Evolutionary conservation across 2,329 filamentous ascomycete genomes (phyloP).

Genomic region (Beauveria medogensis): DNA sequence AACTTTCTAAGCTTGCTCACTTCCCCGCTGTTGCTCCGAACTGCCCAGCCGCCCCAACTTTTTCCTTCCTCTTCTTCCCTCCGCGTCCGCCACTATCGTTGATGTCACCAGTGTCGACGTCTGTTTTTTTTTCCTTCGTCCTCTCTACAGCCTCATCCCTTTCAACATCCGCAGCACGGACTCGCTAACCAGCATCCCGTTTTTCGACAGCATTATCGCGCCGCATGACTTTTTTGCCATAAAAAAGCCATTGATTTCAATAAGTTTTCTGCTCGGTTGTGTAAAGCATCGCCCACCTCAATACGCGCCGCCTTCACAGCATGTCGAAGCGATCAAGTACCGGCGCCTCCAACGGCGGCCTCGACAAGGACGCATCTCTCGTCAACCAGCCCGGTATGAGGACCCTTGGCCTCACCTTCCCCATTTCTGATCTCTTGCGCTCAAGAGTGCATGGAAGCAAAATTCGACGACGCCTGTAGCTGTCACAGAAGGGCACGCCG

Average conservation of each 20-base stretch:
- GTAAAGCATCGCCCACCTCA: neutral
- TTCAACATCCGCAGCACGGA: neutral
- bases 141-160: neutral
- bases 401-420: too few relatives aligned
- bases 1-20: neutral
- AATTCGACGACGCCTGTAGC: neutral
- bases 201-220: neutral
- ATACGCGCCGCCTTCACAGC: constrained; percentile 14
- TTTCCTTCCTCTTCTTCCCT: neutral
- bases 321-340: constrained; percentile 55
- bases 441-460: too few relatives aligned
- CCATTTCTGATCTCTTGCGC: neutral
- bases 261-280: too few relatives aligned
- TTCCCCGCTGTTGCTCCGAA: neutral
- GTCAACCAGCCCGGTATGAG: constrained; percentile 26
- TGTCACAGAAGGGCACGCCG: neutral
- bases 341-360: constrained; percentile 23
- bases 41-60: neutral
- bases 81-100: neutral
- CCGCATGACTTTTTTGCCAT: too few relatives aligned
- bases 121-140: neutral
- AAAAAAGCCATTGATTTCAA: too few relatives aligned
- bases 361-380: constrained; percentile 22
- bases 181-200: neutral
- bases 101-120: neutral